Evolutionary conservation across 352 stramenopile species (phyloP).

Genomic region (Phytophthora brassicae): DNA sequence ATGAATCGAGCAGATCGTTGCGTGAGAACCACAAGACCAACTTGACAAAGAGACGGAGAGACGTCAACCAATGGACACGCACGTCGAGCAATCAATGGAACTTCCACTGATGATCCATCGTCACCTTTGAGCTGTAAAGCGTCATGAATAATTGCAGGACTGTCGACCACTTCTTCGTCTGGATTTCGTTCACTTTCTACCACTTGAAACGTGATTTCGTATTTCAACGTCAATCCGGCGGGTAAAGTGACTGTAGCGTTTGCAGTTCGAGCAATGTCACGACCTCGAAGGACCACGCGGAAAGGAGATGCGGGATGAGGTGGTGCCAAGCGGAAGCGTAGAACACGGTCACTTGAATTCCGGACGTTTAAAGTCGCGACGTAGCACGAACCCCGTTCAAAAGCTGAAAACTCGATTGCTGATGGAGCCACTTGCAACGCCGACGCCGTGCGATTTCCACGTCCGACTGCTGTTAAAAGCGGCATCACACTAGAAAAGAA

Average conservation of each 20-base stretch:
- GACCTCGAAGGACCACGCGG: constrained; percentile 47
- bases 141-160: constrained; percentile 56
- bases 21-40: constrained; percentile 65
- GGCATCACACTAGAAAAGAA: constrained; percentile 19
- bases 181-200: constrained; percentile 4
- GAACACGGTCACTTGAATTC: constrained; percentile 63
- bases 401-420: constrained; percentile 62
- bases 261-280: constrained; percentile 60
- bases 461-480: constrained; percentile 1
- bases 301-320: constrained; percentile 59
- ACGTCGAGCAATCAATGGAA: constrained; percentile 57
- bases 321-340: constrained; percentile 65
- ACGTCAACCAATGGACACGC: constrained; percentile 64
- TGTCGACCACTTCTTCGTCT: constrained; percentile 6
- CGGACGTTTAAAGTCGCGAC: constrained; percentile 58
- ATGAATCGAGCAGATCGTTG: constrained; percentile 60
- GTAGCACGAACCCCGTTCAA: constrained; percentile 67
- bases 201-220: constrained; percentile 67
- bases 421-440: constrained; percentile 66
- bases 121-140: constrained; percentile 57
- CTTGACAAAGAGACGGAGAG: constrained; percentile 49
- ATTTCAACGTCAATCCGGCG: constrained; percentile 54
- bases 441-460: constrained; percentile 22
- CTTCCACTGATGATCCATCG: constrained; percentile 56
- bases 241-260: constrained; percentile 73